Evolutionary conservation across 2,329 filamentous ascomycete genomes (phyloP), one percentile per base, ranked within the genome.

Genomic region (Ophiocordyceps unilateralis): DNA sequence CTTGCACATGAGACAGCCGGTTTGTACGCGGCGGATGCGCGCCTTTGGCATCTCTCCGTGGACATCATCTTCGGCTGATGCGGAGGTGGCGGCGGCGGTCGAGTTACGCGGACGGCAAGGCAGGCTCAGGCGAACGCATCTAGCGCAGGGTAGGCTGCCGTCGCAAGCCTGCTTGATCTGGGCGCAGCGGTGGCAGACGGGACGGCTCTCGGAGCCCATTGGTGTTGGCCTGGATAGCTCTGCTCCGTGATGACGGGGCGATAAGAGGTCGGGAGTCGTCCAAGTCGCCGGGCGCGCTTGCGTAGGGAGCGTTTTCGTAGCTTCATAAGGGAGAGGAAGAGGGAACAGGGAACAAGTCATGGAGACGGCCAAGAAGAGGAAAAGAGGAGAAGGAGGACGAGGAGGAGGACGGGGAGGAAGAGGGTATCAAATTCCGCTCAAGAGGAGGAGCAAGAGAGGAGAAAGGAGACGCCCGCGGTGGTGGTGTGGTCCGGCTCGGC

Each of bases 1-100:
- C 49, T 66, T 64, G 51, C 64, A 68, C 47, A 64, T 66, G 41
- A 64, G 47, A 48, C 65, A 68, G 12, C 65, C 65, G 26, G 58
- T 60, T 50, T 60, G 58, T 4, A 59, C 57, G 26, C 58, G 50
- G 8, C 55, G 50, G 32, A 59, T 60, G 34, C 53, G 54, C 5
- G 56, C 57, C 47, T 58, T 60, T 43, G 58, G 56, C 24, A 50
- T 39, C n/a, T 57, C 50, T 6, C 46, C 48, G 2, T 24, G 36
- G 8, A 36, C 41, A 9, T 40, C 23, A 17, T 49, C 48, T 24
- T 45, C 39, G 23, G 17, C 40, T 40, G 44, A 45, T 19, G 32
- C 32, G 7, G 32, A 15, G 3, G 32, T n/a, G 36, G 34, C 42
- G 19, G 34, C 42, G 19, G 51, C 45, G 22, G 39, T 12, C 19